phyloP scores from a whole-genome alignment of 2,329 filamentous ascomycete species.

The Fusarium begoniae region DNA sequence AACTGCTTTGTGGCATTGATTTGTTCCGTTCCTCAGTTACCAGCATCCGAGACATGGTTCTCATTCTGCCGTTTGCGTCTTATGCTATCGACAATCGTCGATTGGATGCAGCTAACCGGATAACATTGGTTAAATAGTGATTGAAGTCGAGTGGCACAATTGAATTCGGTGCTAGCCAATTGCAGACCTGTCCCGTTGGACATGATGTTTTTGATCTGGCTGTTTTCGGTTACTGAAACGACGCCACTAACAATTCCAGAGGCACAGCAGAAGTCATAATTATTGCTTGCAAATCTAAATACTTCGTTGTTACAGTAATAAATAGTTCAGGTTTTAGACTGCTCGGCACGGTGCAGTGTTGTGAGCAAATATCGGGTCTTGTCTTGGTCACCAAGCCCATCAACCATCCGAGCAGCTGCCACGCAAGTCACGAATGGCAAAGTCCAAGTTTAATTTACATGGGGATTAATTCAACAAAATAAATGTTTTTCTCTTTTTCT shows the following conservation, averaged over 20 bases:
- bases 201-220: too few species aligned
- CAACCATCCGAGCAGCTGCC: background rate
- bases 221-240: background rate
- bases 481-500: too few species aligned
- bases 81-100: background rate
- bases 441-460: background rate
- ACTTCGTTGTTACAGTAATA: background rate
- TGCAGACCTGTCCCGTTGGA: background rate
- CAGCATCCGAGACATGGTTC: background rate
- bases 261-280: background rate
- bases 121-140: background rate
- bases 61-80: background rate
- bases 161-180: background rate
- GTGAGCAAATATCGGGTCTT: too few species aligned
- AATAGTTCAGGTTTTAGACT: too few species aligned
- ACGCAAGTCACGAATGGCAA: background rate
- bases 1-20: too few species aligned
- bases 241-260: background rate
- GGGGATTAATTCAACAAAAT: accelerated
- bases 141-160: background rate
- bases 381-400: background rate
- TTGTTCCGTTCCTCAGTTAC: background rate
- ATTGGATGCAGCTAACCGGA: background rate
- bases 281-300: background rate
- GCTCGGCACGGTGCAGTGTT: too few species aligned